Conservation (phyloP, 2,329 filamentous ascomycete genomes). For the Ceratocystiopsis sp. region DNA sequence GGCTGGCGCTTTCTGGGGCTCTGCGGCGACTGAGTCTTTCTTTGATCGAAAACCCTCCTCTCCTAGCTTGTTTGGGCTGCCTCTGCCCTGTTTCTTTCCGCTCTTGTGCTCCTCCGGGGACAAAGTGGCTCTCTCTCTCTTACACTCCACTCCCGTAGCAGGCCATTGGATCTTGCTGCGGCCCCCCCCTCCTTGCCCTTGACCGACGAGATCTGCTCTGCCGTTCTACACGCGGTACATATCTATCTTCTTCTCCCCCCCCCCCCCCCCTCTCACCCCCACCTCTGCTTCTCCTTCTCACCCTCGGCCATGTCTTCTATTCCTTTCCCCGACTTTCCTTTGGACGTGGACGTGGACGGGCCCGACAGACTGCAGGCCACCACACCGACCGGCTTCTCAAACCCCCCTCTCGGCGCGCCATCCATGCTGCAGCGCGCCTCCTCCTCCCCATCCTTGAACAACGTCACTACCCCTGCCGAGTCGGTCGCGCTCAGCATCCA, state of each 20-base stretch:
- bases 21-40: no score
- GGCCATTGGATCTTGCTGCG: no score
- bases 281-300: neutral
- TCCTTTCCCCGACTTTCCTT: slow-evolving; percentile 13
- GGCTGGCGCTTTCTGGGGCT: no score
- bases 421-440: slow-evolving; percentile 22
- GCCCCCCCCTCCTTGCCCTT: no score
- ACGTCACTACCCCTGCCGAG: slow-evolving; percentile 30
- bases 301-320: slow-evolving; percentile 16
- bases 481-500: slow-evolving; percentile 27
- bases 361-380: slow-evolving; percentile 6
- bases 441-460: slow-evolving; percentile 22
- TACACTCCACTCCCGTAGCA: no score
- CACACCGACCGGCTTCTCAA: slow-evolving; percentile 15
- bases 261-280: neutral
- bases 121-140: no score
- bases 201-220: neutral
- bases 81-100: no score
- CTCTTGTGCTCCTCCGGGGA: no score
- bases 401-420: slow-evolving; percentile 24
- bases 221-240: neutral
- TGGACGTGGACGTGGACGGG: slow-evolving; percentile 10
- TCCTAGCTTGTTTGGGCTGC: no score
- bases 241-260: neutral
- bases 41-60: no score